phyloP scores from a whole-genome alignment of 2,329 filamentous ascomycete species.

The Aspergillus sp. region DNA sequence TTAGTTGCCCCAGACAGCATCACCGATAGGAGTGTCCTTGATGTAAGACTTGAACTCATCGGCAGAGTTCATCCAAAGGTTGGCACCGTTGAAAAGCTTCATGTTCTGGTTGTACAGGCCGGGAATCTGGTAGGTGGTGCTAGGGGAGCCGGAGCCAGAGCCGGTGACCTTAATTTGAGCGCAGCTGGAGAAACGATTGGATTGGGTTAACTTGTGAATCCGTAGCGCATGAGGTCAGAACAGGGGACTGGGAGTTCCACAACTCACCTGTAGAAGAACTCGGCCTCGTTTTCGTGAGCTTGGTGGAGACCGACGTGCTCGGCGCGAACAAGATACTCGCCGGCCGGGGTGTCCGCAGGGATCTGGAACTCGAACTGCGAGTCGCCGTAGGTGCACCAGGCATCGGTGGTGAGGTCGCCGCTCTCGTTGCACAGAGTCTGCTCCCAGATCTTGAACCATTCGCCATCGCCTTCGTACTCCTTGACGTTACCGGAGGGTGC shows the following conservation, averaged over 20 bases:
- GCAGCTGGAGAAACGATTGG: constrained; percentile 15
- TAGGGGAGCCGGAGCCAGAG: constrained; percentile 33
- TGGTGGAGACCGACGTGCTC: constrained; percentile 52
- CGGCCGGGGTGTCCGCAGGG: constrained; percentile 42
- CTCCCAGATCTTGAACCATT: constrained; percentile 26
- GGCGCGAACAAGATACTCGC: constrained; percentile 51
- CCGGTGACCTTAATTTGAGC: constrained; percentile 46
- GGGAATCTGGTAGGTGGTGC: constrained; percentile 14
- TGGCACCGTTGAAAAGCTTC: constrained; percentile 19
- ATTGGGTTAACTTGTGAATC: background rate
- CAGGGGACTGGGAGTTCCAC: no score
- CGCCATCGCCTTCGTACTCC: constrained; percentile 21
- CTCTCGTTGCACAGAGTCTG: constrained; percentile 15
- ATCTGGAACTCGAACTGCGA: constrained; percentile 36
- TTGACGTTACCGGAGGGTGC: constrained; percentile 15
- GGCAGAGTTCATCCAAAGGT: constrained; percentile 15
- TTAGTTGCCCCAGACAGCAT: constrained; percentile 11
- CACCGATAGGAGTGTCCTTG: constrained; percentile 13
- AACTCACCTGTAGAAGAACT: constrained; percentile 48
- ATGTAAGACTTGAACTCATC: constrained; percentile 12
- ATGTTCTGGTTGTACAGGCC: constrained; percentile 19
- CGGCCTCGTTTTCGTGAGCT: constrained; percentile 42
- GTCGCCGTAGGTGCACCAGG: constrained; percentile 16
- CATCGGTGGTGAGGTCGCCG: constrained; percentile 13
- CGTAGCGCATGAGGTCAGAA: no score